Evolutionary conservation across 768 basidiomycete species (phyloP), one percentile per base, ranked within the genome.

Genomic region (Amanita pseudoporphyria): DNA sequence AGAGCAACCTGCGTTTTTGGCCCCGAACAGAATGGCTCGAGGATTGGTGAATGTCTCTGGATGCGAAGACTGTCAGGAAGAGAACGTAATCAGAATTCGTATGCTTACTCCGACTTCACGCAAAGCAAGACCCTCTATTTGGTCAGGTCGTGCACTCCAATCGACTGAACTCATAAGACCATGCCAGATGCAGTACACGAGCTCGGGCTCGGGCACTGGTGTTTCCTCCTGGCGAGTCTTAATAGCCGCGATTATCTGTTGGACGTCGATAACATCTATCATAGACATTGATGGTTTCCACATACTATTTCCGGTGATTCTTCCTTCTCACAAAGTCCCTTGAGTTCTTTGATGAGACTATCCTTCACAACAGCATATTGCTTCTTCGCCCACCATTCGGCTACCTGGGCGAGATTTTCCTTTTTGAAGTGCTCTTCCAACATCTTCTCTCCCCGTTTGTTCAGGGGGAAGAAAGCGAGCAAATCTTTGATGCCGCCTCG

Each of bases 301-400:
- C 42, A 31, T n/a, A 90, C 91, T 56, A 80, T 78, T 32, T 86
- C 84, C 18, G 73, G 64, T 28, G 81, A 56, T 48, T 91, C 88
- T 43, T 79, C 82, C 38, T 73, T 77, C 57, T 82, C 83, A 49
- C 81, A 78, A 62, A 85, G 71, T 52, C 82, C 82, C 50, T 77
- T 80, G 48, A 90, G 72, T 19, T 81, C 79, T 57, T 71, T 74
- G 58, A 84, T 67, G 54, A 94, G 77, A 38, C 74, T 72, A 51
- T 93, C 88, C 64, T 87, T 92, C 56, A 88, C 79, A 51, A 83
- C 79, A 49, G 82, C 82, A 52, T 82, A 82, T 62, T 92, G 89
- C 63, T 82, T 84, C 76, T 94, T 96, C 40, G 81, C 80, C 77
- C 87, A 97, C 90, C 91, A 97, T 13, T 98, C 95, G 2, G 87